Evolutionary conservation across 371 early-diverging fungal genomes (phyloP).

Genomic region (Syncephalis fuscata): DNA sequence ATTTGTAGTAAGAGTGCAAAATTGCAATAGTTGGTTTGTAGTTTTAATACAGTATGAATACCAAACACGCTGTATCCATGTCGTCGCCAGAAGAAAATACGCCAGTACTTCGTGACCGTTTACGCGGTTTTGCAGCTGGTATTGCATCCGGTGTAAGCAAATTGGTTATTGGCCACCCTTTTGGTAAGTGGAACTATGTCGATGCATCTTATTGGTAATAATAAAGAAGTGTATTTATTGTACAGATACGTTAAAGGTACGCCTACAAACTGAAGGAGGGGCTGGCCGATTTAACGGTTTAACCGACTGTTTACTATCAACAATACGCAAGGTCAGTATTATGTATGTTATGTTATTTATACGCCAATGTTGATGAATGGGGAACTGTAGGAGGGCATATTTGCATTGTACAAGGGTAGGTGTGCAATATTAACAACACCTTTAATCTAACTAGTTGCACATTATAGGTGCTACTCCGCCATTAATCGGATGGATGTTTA

Average conservation of each 20-base stretch:
- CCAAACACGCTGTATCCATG: no score
- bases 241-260: conserved; percentile 41
- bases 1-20: no score
- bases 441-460: background rate
- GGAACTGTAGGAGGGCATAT: conserved; percentile 67
- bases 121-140: conserved; percentile 58
- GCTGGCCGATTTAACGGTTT: conserved; percentile 77
- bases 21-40: no score
- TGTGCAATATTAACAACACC: conserved; percentile 8
- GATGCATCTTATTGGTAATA: background rate
- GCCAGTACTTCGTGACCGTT: conserved; percentile 8
- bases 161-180: conserved; percentile 24
- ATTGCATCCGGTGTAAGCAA: conserved; percentile 68
- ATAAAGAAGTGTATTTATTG: background rate
- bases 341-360: conserved; percentile 2
- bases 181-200: background rate
- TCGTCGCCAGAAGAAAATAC: conserved; percentile 19
- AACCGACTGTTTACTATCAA: conserved; percentile 58
- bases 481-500: conserved; percentile 80
- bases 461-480: conserved; percentile 69
- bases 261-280: conserved; percentile 56
- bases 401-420: conserved; percentile 63
- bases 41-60: no score
- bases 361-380: conserved; percentile 6
- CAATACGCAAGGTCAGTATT: conserved; percentile 16